phyloP scores from a whole-genome alignment of 306 rosid genomes.

The Vicia faba region DNA sequence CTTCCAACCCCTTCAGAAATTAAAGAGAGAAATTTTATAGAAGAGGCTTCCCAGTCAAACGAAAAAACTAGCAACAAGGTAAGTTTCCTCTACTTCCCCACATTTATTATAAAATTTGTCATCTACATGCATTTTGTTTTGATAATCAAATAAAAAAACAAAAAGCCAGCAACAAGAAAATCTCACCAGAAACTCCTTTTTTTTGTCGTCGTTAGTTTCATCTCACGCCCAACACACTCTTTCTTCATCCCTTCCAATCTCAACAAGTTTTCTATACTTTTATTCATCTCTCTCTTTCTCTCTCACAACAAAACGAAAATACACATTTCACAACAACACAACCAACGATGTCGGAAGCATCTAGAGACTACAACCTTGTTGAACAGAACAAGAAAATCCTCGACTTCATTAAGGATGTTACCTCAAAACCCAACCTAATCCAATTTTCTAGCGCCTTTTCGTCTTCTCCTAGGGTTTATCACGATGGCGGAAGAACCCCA shows the following conservation, averaged over 20 bases:
- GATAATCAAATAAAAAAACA: too few relatives aligned
- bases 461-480: constrained; percentile 23
- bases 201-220: too few relatives aligned
- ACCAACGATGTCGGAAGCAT: constrained; percentile 93
- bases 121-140: too few relatives aligned
- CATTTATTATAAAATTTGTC: too few relatives aligned
- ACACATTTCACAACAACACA: constrained; percentile 7
- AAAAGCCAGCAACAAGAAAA: too few relatives aligned
- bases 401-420: constrained; percentile 76
- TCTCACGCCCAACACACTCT: constrained; percentile 56
- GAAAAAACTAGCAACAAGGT: too few relatives aligned
- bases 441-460: neutral
- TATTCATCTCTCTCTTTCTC: constrained; percentile 19
- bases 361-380: constrained; percentile 55
- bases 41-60: too few relatives aligned
- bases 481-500: constrained; percentile 43
- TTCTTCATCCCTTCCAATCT: constrained; percentile 26
- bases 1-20: too few relatives aligned
- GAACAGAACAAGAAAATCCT: constrained; percentile 70
- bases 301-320: constrained; percentile 14
- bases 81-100: too few relatives aligned
- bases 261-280: neutral
- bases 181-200: too few relatives aligned
- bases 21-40: too few relatives aligned
- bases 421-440: constrained; percentile 48